Evolutionary conservation across 2,329 filamentous ascomycete species (phyloP), one percentile per base, ranked within the genome.

Genomic region (Verticillium albo-atrum): DNA sequence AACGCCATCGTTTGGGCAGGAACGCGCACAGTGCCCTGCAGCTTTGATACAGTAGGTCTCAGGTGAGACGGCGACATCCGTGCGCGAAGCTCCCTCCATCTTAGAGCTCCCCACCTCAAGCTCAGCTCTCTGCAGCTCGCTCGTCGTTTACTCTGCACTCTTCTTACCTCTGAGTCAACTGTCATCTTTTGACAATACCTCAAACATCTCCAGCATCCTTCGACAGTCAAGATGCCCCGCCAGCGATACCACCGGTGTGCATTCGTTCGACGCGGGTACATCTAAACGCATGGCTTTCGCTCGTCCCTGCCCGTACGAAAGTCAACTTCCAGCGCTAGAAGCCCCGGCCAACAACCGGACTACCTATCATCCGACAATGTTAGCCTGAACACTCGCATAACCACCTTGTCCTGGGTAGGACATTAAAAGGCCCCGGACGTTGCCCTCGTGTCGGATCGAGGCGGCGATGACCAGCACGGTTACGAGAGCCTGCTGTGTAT

Each of bases 391-490:
- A 9, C 20, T 14, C 4, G 20, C n/a, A 50, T 23, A 20, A 20
- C 42, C 6, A 25, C 9, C 10, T 12, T 52, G 71, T 74, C 71
- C 71, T 71, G 63, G 68, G 71, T 66, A 73, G 34, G 72, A 74
- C 68, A 55, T 62, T 64, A 71, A 73, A 75, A 70, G 67, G 69
- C 72, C 67, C 57, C 37, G 14, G 2, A n/a, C 12, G 60, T 55
- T 61, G 47, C 53, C 54, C 27, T 20, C 42, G 9, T 25, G 42
- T 23, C 17, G 2, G 20, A 25, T 23, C 32, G 20, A 55, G 34
- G 56, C 58, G 58, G 56, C 42, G 26, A 62, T 55, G 55, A 55
- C 27, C 60, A 35, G 59, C 52, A 25, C 42, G 42, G 20, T 12
- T 20, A 25, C 20, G 42, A 50, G 20, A 10, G 32, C 25, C 51